Evolutionary conservation across 106 monocot genomes (phyloP).

Genomic region (Phalaenopsis equestris): DNA sequence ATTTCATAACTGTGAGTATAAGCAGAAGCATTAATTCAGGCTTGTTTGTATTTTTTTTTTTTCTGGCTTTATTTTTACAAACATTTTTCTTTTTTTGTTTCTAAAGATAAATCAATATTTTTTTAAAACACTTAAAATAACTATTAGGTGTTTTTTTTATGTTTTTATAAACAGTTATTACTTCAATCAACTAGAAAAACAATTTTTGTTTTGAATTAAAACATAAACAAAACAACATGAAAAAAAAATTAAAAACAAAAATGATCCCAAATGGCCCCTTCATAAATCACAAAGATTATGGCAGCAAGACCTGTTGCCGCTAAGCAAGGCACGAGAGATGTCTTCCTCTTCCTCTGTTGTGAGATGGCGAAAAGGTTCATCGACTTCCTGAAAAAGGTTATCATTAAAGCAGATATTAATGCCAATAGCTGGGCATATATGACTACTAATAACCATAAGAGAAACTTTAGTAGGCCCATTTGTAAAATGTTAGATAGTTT

Average conservation of each 20-base stretch:
- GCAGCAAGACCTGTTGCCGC: conserved; percentile 33
- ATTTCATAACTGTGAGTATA: not conserved
- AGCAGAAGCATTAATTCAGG: not conserved
- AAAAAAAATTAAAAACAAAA: too few species aligned
- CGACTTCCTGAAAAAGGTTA: conserved; percentile 31
- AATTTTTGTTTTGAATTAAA: too few species aligned
- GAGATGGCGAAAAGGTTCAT: conserved; percentile 50
- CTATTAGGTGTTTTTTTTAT: too few species aligned
- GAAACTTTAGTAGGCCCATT: not conserved
- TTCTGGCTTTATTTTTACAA: too few species aligned
- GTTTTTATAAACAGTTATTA: too few species aligned
- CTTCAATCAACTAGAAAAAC: too few species aligned
- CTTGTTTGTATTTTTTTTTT: too few species aligned
- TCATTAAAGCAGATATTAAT: not conserved
- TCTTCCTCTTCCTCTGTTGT: conserved; percentile 61
- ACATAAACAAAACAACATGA: too few species aligned
- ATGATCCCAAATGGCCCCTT: not conserved
- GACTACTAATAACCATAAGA: not conserved
- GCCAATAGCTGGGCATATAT: not conserved
- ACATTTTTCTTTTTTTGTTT: too few species aligned
- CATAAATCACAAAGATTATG: not conserved
- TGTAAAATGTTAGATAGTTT: not conserved
- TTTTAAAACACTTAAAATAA: too few species aligned
- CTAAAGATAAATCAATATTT: too few species aligned
- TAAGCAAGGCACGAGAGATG: conserved; percentile 35